Conservation (phyloP, 106 monocot species). For the Dendrobium huoshanense region DNA sequence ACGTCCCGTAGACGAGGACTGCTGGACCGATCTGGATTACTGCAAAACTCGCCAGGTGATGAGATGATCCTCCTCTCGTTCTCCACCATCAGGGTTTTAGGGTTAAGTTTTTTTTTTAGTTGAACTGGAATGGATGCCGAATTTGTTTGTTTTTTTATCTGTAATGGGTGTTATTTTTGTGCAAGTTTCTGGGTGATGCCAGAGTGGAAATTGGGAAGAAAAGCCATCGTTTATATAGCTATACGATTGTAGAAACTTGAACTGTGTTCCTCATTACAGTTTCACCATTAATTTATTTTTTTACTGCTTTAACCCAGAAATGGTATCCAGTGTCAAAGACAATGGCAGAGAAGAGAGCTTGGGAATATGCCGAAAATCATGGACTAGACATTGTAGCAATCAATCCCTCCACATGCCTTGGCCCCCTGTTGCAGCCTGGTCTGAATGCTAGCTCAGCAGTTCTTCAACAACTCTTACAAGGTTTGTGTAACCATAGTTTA, state of each 20-base stretch:
- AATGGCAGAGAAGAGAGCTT: constrained; percentile 45
- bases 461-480: constrained; percentile 44
- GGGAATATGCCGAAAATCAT: constrained; percentile 32
- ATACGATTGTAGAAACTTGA: no score
- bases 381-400: constrained; percentile 43
- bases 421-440: constrained; percentile 51
- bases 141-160: no score
- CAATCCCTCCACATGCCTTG: constrained; percentile 34
- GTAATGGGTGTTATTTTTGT: no score
- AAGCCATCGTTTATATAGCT: no score
- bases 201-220: no score
- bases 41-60: constrained; percentile 30
- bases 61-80: background rate
- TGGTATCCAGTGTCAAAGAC: constrained; percentile 74
- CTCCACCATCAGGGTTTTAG: background rate
- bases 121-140: no score
- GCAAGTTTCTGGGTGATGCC: no score
- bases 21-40: constrained; percentile 67
- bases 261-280: no score
- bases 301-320: constrained; percentile 32
- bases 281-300: no score
- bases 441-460: constrained; percentile 62
- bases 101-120: background rate
- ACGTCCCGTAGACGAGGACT: constrained; percentile 42
- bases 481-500: constrained; percentile 8